Evolutionary conservation across 208 protist species (phyloP).

Genomic region (Acanthamoeba castellanii): DNA sequence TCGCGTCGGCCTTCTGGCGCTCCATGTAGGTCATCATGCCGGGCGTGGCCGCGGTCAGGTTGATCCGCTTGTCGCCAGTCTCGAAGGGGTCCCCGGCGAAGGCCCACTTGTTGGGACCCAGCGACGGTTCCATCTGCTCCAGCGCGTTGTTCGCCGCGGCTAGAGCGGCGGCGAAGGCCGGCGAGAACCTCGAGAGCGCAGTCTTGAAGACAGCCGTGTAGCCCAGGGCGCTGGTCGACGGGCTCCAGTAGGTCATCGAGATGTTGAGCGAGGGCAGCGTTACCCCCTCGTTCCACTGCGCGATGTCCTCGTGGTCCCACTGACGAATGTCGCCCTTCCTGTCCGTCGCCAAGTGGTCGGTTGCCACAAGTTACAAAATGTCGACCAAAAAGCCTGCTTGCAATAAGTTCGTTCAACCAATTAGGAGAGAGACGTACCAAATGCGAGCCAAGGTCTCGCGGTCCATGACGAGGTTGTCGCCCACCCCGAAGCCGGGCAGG

Average conservation of each 20-base stretch:
- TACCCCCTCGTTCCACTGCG: neutral
- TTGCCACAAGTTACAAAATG: no score
- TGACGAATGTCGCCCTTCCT: slow-evolving; percentile 55
- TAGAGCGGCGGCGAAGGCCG: neutral
- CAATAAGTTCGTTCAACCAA: neutral
- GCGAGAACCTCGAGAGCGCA: slow-evolving; percentile 29
- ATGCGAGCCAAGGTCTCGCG: slow-evolving; percentile 42
- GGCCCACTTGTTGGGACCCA: neutral
- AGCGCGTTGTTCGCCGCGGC: slow-evolving; percentile 23
- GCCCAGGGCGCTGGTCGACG: slow-evolving; percentile 42
- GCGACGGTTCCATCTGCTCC: slow-evolving; percentile 38
- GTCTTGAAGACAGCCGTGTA: slow-evolving; percentile 44
- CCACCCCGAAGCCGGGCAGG: slow-evolving; percentile 13
- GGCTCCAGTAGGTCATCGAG: slow-evolving; percentile 49
- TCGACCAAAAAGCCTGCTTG: no score
- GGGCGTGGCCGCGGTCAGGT: neutral
- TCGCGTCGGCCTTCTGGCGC: slow-evolving; percentile 44
- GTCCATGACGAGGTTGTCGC: slow-evolving; percentile 30
- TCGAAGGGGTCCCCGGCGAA: neutral
- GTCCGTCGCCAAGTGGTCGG: no score
- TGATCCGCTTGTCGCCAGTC: neutral
- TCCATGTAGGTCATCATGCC: slow-evolving; percentile 65
- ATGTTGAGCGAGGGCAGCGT: slow-evolving; percentile 36
- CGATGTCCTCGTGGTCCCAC: slow-evolving; percentile 41
- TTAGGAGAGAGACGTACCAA: neutral